These are phyloP conservation scores for Aspergillus ochraceoroseus DNA, from an alignment of 2,329 filamentous ascomycete species.

Conservation along the genomic window DNA sequence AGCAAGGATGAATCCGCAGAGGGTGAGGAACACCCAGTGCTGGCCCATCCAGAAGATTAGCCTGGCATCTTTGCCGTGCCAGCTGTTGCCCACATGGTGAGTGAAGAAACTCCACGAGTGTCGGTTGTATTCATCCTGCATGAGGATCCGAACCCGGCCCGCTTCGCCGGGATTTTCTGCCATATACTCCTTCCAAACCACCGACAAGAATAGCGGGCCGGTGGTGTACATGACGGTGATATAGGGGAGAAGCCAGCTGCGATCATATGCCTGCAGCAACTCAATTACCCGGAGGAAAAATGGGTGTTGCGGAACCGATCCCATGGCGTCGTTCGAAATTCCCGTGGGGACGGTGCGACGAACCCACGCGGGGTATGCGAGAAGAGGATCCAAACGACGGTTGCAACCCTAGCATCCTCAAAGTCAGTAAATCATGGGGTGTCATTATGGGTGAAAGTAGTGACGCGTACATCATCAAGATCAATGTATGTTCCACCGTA, in stretches of 20 bases:
- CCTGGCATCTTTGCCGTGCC: constrained; percentile 60
- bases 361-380: constrained; percentile 65
- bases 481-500: constrained; percentile 80
- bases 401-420: constrained; percentile 56
- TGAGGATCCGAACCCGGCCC: constrained; percentile 61
- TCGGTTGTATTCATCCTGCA: constrained; percentile 65
- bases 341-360: constrained; percentile 69
- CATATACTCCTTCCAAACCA: constrained; percentile 71
- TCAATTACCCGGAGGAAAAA: constrained; percentile 69
- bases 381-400: constrained; percentile 62
- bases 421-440: constrained; percentile 13
- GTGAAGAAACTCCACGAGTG: constrained; percentile 69
- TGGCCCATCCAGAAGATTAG: constrained; percentile 61
- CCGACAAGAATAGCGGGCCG: constrained; percentile 68
- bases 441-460: neutral
- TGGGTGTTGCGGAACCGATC: constrained; percentile 64
- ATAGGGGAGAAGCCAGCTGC: constrained; percentile 65
- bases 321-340: constrained; percentile 78
- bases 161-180: constrained; percentile 40
- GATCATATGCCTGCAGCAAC: constrained; percentile 61
- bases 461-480: constrained; percentile 58
- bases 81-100: constrained; percentile 60
- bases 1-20: constrained; percentile 49
- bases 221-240: constrained; percentile 77
- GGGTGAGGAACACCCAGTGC: constrained; percentile 54